Evolutionary conservation across 441 rosid species (phyloP).

Genomic region (Eruca vesicaria): DNA sequence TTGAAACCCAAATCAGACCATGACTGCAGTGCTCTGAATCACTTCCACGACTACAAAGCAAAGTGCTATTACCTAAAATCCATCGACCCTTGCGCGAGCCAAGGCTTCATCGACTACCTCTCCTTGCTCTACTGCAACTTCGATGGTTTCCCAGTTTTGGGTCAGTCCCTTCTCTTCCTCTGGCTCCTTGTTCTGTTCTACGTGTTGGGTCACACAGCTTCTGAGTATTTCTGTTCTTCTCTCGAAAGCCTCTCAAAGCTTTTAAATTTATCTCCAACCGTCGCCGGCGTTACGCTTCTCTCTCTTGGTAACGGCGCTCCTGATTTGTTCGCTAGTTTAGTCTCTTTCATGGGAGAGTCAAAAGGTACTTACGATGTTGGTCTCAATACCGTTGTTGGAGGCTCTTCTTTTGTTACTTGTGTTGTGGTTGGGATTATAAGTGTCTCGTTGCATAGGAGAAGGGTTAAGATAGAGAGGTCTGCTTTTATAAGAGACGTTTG

Average conservation of each 20-base stretch:
- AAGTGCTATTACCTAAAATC: constrained; percentile 63
- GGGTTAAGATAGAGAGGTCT: constrained; percentile 39
- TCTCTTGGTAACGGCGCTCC: constrained; percentile 94
- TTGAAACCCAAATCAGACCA: constrained; percentile 20
- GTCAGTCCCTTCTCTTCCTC: constrained; percentile 48
- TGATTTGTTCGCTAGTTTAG: constrained; percentile 79
- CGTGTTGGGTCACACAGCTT: constrained; percentile 76
- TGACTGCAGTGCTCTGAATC: constrained; percentile 26
- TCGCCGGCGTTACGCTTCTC: constrained; percentile 84
- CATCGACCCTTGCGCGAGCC: constrained; percentile 49
- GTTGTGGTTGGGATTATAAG: constrained; percentile 73
- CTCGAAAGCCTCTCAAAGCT: constrained; percentile 68
- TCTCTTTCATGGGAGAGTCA: constrained; percentile 54
- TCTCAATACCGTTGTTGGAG: constrained; percentile 70
- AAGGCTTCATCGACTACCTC: constrained; percentile 76
- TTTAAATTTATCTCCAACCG: constrained; percentile 69
- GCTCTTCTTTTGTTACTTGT: constrained; percentile 70
- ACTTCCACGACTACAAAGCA: constrained; percentile 38
- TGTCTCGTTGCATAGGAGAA: constrained; percentile 41
- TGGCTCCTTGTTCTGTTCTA: constrained; percentile 82
- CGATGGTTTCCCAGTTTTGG: constrained; percentile 47
- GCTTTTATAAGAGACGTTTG: constrained; percentile 71
- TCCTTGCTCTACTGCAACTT: constrained; percentile 66
- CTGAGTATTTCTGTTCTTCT: constrained; percentile 83
- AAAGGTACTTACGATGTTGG: constrained; percentile 60